Evolutionary conservation across 2,329 filamentous ascomycete genomes (phyloP).

Genomic region (Eurotiales sp.): DNA sequence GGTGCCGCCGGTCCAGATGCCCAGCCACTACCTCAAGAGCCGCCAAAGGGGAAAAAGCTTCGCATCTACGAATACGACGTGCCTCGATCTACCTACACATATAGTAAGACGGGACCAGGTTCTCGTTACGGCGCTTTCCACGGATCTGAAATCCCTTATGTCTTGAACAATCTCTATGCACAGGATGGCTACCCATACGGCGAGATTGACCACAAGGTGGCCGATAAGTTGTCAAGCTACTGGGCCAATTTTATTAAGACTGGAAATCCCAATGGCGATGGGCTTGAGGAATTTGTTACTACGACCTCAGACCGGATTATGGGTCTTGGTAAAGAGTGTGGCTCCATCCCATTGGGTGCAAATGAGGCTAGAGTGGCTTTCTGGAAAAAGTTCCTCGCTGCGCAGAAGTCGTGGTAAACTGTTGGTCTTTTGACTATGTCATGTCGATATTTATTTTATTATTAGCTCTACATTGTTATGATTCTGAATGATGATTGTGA

Average conservation of each 20-base stretch:
- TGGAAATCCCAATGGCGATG: conserved; percentile 24
- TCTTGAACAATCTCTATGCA: conserved; percentile 27
- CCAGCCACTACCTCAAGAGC: background rate
- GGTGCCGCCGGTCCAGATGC: background rate
- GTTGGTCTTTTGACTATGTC: too few species aligned
- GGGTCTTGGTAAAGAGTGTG: background rate
- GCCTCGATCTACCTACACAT: conserved; percentile 35
- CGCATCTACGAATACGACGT: background rate
- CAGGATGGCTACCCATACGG: conserved; percentile 23
- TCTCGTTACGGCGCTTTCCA: conserved; percentile 24
- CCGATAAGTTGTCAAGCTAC: conserved; percentile 25
- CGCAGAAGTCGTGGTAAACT: background rate
- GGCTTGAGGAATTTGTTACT: background rate
- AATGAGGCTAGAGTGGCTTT: background rate
- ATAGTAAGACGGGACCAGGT: conserved; percentile 32
- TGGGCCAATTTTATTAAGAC: conserved; percentile 30
- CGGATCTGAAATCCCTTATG: conserved; percentile 28
- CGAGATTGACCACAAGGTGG: conserved; percentile 22
- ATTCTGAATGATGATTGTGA: too few species aligned
- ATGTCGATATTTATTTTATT: too few species aligned
- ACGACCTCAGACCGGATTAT: background rate
- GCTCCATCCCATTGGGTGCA: background rate
- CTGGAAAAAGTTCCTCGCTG: background rate
- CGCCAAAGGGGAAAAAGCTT: background rate
- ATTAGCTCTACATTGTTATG: too few species aligned